Evolutionary conservation across 2,329 filamentous ascomycete species (phyloP), one percentile per base, ranked within the genome.

Genomic region (Lasiodiplodia theobromae): DNA sequence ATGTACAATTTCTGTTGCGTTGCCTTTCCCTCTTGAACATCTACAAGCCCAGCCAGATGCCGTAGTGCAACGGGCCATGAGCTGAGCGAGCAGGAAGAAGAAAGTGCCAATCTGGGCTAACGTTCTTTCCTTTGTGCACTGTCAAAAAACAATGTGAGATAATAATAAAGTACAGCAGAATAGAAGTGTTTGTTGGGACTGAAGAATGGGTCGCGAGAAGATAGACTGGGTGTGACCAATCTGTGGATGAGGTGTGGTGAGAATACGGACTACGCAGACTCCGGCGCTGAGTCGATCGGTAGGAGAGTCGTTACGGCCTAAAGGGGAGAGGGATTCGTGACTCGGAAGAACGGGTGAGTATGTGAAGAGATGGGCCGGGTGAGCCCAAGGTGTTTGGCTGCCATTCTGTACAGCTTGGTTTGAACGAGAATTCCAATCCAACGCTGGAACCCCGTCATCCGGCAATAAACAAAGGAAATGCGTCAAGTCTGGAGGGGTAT

Each of bases 381-480:
- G 56, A 38, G 66, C 56, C 47, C 66, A 21, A 12, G 8, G 56
- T 60, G 49, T 54, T 28, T 40, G 16, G 56, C 66, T 62, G 66
- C 65, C 65, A 52, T 37, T 62, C 38, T 62, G 56, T 68, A 68
- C 66, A 68, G 56, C 66, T 34, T 37, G 56, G 44, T 11, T 40
- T 54, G 16, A 31, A 21, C 47, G 53, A 40, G n/a, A n/a, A n/a
- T 52, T 31, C 66, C 34, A 44, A 23, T 34, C 66, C 34, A 44
- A 23, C 23, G 49, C 23, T 53, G 49, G 34, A 16, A 25, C 47
- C 66, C 34, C 56, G 21, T 23, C 28, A 58, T 38, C 23, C 58
- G 28, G 44, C 28, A 62, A 54, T 68, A 31, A 54, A 68, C 66
- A 68, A 66, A 68, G 66, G 56, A 62, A 68, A 68, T 68, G 56